Evolutionary conservation across 2,329 filamentous ascomycete genomes (phyloP).

Genomic region (Plenodomus tracheiphilus): DNA sequence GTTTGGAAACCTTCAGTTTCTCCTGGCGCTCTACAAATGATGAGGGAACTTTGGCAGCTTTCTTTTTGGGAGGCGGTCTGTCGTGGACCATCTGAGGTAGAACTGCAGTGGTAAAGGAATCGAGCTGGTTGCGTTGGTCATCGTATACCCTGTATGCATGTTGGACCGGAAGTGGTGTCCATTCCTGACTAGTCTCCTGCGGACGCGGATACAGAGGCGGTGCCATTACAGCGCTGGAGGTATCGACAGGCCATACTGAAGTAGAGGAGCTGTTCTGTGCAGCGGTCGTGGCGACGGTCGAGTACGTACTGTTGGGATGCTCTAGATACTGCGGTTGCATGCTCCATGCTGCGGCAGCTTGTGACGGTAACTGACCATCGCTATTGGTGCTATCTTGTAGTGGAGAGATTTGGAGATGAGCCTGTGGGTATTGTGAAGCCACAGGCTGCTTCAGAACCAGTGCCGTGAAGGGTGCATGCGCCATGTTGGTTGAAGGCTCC

Average conservation of each 20-base stretch:
- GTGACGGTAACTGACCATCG: constrained; percentile 17
- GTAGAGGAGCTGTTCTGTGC: constrained; percentile 14
- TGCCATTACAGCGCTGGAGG: constrained; percentile 9
- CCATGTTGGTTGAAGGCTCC: constrained; percentile 23
- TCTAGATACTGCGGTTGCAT: constrained; percentile 17
- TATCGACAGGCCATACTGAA: constrained; percentile 21
- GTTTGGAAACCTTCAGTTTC: constrained; percentile 39
- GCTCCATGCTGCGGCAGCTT: constrained; percentile 21
- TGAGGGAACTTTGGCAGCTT: constrained; percentile 34
- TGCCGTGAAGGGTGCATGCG: constrained; percentile 28
- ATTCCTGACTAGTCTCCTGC: constrained; percentile 21
- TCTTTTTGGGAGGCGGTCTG: constrained; percentile 25
- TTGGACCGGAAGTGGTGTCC: constrained; percentile 16
- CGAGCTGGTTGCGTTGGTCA: constrained; percentile 9
- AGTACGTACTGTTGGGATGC: constrained; percentile 17
- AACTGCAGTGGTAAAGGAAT: constrained; percentile 8
- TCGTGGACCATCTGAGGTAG: constrained; percentile 12
- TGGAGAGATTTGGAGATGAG: constrained; percentile 17
- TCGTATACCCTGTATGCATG: constrained; percentile 16
- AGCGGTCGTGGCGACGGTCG: constrained; percentile 10
- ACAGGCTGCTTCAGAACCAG: constrained; percentile 23
- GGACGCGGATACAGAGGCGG: constrained; percentile 18
- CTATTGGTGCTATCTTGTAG: constrained; percentile 9
- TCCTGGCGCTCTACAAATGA: constrained; percentile 38
- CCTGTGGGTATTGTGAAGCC: constrained; percentile 24